phyloP scores from a whole-genome alignment of 2,329 filamentous ascomycete species.

The Nigrospora sphaerica region DNA sequence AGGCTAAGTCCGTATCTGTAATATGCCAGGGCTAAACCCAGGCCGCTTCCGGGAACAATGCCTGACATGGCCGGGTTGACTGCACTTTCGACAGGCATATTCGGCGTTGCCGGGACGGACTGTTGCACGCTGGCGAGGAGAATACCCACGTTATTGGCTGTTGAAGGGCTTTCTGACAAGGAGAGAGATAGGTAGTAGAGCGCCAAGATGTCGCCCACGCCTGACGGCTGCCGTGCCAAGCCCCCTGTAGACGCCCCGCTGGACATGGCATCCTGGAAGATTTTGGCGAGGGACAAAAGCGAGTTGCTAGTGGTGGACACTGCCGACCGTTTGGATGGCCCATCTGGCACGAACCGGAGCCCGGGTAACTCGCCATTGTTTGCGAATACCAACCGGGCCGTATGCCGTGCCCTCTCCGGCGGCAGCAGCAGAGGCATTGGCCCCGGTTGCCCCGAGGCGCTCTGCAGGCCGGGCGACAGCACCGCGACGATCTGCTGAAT shows the following conservation, averaged over 20 bases:
- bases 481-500: constrained; percentile 72
- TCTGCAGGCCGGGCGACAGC: constrained; percentile 37
- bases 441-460: neutral
- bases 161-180: constrained; percentile 91
- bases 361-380: constrained; percentile 72
- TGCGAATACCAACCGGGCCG: constrained; percentile 76
- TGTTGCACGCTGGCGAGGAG: constrained; percentile 92
- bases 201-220: constrained; percentile 86
- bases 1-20: constrained; percentile 90
- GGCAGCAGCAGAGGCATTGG: constrained; percentile 67
- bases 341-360: constrained; percentile 63
- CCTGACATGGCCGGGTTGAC: constrained; percentile 58
- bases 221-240: constrained; percentile 56
- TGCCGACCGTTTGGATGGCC: constrained; percentile 67
- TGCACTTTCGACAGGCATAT: constrained; percentile 18
- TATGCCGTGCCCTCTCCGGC: constrained; percentile 76
- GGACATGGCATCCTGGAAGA: constrained; percentile 93
- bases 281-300: constrained; percentile 88
- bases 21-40: constrained; percentile 82
- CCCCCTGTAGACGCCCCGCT: constrained; percentile 52
- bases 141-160: constrained; percentile 96
- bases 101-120: constrained; percentile 28
- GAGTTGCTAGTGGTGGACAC: constrained; percentile 95
- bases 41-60: constrained; percentile 75
- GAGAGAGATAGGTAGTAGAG: constrained; percentile 94